Percentiles rank a stretch among this genome's conserved stretches.
Evolutionary conservation across 2,329 filamentous ascomycete species (phyloP).

Genomic region (Diaporthe sp.): DNA sequence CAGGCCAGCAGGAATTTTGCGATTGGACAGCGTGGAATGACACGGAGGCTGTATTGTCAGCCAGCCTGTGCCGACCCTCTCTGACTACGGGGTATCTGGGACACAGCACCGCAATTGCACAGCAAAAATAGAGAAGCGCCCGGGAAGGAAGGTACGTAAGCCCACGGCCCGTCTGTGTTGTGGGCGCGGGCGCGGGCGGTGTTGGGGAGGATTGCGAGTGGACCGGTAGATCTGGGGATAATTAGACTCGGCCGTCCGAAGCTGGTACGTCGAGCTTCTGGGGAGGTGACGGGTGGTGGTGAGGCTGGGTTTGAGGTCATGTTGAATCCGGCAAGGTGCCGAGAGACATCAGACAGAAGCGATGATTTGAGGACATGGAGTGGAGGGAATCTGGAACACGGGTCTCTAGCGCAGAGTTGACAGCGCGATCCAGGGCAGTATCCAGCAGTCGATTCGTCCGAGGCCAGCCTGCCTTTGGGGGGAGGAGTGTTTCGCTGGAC

Average conservation of each 20-base stretch:
- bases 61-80: constrained; percentile 39
- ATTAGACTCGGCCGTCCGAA: constrained; percentile 19
- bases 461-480: constrained; percentile 5
- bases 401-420: constrained; percentile 28
- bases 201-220: constrained; percentile 30
- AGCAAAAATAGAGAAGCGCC: constrained; percentile 37
- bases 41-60: constrained; percentile 41
- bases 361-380: constrained; percentile 40
- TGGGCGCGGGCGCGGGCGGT: constrained; percentile 17
- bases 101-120: constrained; percentile 32
- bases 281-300: background rate
- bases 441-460: constrained; percentile 16
- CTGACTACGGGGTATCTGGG: constrained; percentile 5
- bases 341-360: constrained; percentile 37
- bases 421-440: constrained; percentile 17
- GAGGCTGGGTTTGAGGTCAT: constrained; percentile 38
- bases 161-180: constrained; percentile 21
- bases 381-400: constrained; percentile 34
- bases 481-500: constrained; percentile 3
- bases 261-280: background rate
- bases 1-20: constrained; percentile 20
- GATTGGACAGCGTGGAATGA: constrained; percentile 22
- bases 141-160: constrained; percentile 25
- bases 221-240: constrained; percentile 32
- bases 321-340: constrained; percentile 39